A percentile compares a stretch with the other conserved stretches of the same genome.
Conservation (phyloP, 176 grass and related monocot genomes). For the Zea mays region Zm-B73-REFERENCE-NAM-5.0 NC_050097.1:228220501-228221000, state of each 20-base stretch:
- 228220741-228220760: background rate
- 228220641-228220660: too few relatives aligned
- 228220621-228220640: too few relatives aligned
- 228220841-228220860: background rate
- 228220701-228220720: too few relatives aligned
- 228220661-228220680: too few relatives aligned
- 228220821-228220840: background rate
- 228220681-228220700: too few relatives aligned
- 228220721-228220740: background rate
- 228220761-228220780: background rate
- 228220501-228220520: background rate
- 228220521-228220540: too few relatives aligned
- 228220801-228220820: background rate
- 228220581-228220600: too few relatives aligned
- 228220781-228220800: background rate
- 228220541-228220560: background rate
- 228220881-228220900: constrained; percentile 70
- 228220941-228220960: constrained; percentile 74
- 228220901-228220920: constrained; percentile 68
- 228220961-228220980: constrained; percentile 74
- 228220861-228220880: constrained; percentile 24
- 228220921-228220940: constrained; percentile 68
- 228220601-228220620: too few relatives aligned
- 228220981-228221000: background rate
- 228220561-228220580: background rate